These are phyloP conservation scores for Aureobasidium musti DNA, from an alignment of 2,329 filamentous ascomycete species.

Conservation along the genomic window DNA sequence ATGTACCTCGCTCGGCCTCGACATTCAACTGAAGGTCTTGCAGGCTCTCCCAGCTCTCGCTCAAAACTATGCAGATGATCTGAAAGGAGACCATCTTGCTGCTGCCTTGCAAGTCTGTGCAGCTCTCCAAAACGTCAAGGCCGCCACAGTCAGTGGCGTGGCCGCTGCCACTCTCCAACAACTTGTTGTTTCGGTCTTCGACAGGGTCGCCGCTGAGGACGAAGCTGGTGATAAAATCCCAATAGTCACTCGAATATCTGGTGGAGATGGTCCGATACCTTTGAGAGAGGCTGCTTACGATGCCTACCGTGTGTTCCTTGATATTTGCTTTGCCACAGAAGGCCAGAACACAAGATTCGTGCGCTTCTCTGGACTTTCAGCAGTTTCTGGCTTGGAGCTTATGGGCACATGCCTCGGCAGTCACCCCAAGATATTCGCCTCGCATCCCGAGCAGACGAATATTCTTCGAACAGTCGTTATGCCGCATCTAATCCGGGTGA, in stretches of 20 bases:
- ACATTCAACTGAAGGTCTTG: slow-evolving; percentile 93
- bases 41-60: slow-evolving; percentile 86
- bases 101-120: slow-evolving; percentile 88
- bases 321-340: slow-evolving; percentile 84
- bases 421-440: slow-evolving; percentile 75
- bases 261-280: slow-evolving; percentile 64
- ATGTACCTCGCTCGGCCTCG: slow-evolving; percentile 70
- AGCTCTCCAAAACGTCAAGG: slow-evolving; percentile 86
- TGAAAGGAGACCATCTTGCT: slow-evolving; percentile 78
- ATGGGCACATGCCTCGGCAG: slow-evolving; percentile 89
- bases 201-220: slow-evolving; percentile 83
- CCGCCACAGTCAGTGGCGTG: slow-evolving; percentile 90
- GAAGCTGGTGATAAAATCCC: slow-evolving; percentile 59
- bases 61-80: slow-evolving; percentile 82
- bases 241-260: slow-evolving; percentile 66
- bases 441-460: slow-evolving; percentile 77
- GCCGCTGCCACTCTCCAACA: slow-evolving; percentile 96
- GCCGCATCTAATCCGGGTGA: slow-evolving; percentile 75
- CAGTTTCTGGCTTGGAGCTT: slow-evolving; percentile 84
- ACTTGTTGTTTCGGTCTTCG: slow-evolving; percentile 87
- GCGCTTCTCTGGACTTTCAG: slow-evolving; percentile 72
- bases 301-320: slow-evolving; percentile 84
- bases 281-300: slow-evolving; percentile 78
- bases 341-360: slow-evolving; percentile 81
- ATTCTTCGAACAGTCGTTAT: slow-evolving; percentile 76